Evolutionary conservation across 225 moss, liverwort and hornwort species (phyloP), one percentile per base, ranked within the genome.

Genomic region (Marchantia paleacea): DNA sequence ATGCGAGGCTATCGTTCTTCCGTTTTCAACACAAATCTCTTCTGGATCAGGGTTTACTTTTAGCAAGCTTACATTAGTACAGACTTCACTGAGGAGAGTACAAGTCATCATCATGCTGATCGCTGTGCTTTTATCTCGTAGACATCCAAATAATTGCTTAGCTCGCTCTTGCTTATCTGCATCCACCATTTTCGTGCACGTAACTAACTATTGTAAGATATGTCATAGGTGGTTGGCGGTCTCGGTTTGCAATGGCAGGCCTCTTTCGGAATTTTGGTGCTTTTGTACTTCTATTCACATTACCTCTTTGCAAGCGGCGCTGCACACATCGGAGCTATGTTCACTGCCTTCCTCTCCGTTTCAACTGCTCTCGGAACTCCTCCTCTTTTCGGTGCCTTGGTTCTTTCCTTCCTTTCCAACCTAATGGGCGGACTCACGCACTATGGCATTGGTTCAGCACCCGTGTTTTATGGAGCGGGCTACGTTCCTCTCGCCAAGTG

Each of bases 241-340:
- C 58, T 99, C 28, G 99, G 99, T 0, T 85, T 99, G 28, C 87
- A 89, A 5, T 99, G 99, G 99, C 99, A 99, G 81, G 99, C 99
- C 20, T 99, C 95, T 0, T 99, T 99, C 47, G 95, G 95, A 0
- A 90, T 95, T 50, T 81, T 99, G 55, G 93, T 99, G 83, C 19
- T 99, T 80, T 89, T 99, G 2, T 99, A 99, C 85, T 99, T 99
- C 80, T 99, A 99, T 84, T 83, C 94, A 0, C 99, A 99, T 83
- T 99, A 99, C 80, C 91, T 99, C 50, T 99, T 99, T 51, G 99
- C 99, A 14, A 99, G 99, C 64, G 99, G 99, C 29, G 99, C 99
- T 0, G 99, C 99, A 12, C 99, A 99, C 88, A 99, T 99, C 31
- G 99, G 99, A 52, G 99, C 99, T 49, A 99, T 99, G 99, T 99